Percentiles rank a stretch among this genome's conserved stretches.
Evolutionary conservation across 305 asterid species (phyloP).

Genomic region (Lippia alba): DNA sequence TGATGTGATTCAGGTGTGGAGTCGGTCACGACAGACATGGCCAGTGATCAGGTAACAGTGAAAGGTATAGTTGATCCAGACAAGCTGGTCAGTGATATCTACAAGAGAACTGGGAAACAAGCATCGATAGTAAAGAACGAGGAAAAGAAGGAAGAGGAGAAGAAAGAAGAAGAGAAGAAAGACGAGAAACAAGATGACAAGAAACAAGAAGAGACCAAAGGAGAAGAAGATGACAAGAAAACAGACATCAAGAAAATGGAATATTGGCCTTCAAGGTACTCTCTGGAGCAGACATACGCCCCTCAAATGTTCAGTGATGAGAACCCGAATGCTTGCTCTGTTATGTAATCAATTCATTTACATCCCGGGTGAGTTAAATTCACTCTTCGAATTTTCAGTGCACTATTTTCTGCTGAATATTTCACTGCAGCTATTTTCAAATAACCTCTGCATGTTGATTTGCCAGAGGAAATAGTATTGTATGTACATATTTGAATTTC

Average conservation of each 20-base stretch:
- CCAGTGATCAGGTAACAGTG: conserved; percentile 60
- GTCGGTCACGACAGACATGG: conserved; percentile 65
- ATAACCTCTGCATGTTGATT: conserved; percentile 24
- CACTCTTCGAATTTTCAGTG: not conserved
- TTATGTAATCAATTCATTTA: conserved; percentile 54
- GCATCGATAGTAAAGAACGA: conserved; percentile 71
- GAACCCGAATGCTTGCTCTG: conserved; percentile 79
- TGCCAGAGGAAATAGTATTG: conserved; percentile 18
- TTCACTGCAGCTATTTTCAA: conserved; percentile 18
- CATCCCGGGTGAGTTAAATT: not conserved
- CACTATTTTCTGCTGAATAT: conserved; percentile 23
- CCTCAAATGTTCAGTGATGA: conserved; percentile 90
- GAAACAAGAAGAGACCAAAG: conserved; percentile 31
- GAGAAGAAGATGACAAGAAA: conserved; percentile 45
- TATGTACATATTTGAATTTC: conserved; percentile 20
- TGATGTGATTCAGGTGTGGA: conserved; percentile 64
- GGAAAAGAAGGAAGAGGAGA: conserved; percentile 58
- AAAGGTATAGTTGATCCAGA: conserved; percentile 80
- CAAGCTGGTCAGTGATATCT: conserved; percentile 68
- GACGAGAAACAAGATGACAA: conserved; percentile 40
- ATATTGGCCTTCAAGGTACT: conserved; percentile 59
- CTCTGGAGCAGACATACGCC: conserved; percentile 66
- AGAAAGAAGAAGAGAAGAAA: conserved; percentile 54
- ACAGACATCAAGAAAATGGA: conserved; percentile 68
- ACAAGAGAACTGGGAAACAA: conserved; percentile 78